Evolutionary conservation across 768 basidiomycete genomes (phyloP).

Genomic region (Clavaria fumosa): DNA sequence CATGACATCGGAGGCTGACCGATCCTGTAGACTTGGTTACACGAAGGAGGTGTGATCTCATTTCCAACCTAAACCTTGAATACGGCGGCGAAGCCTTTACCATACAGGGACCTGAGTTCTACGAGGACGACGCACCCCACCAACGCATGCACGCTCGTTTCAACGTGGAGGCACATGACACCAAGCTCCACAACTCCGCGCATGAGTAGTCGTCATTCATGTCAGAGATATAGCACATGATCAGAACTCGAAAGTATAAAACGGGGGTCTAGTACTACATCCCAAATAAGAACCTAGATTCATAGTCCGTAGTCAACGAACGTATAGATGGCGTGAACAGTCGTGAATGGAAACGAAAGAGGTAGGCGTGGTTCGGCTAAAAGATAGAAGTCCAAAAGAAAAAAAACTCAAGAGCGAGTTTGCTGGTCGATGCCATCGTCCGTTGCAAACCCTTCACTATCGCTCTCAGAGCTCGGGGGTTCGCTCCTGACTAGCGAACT

Average conservation of each 20-base stretch:
- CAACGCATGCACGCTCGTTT: conserved; percentile 50
- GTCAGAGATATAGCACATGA: no score
- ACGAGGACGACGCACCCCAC: conserved; percentile 76
- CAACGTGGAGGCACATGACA: not conserved
- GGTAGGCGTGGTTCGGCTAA: no score
- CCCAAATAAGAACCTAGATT: no score
- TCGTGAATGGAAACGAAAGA: no score
- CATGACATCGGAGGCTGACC: not conserved
- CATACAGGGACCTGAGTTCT: conserved; percentile 54
- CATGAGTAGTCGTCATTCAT: no score
- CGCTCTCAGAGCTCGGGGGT: conserved; percentile 51
- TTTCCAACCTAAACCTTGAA: conserved; percentile 8
- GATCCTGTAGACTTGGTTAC: conserved; percentile 46
- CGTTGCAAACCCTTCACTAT: conserved; percentile 47
- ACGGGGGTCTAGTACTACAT: no score
- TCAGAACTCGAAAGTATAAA: no score
- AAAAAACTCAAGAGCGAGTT: conserved; percentile 18
- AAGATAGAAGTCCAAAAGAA: no score
- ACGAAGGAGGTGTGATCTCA: conserved; percentile 36
- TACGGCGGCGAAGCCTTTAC: conserved; percentile 7
- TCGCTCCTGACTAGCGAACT: conserved; percentile 37
- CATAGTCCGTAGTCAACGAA: no score
- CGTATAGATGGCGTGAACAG: no score
- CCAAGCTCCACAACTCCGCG: no score
- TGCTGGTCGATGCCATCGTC: conserved; percentile 31